Evolutionary conservation across 768 basidiomycete genomes (phyloP).

Genomic region (Rhodotorula babjevae): DNA sequence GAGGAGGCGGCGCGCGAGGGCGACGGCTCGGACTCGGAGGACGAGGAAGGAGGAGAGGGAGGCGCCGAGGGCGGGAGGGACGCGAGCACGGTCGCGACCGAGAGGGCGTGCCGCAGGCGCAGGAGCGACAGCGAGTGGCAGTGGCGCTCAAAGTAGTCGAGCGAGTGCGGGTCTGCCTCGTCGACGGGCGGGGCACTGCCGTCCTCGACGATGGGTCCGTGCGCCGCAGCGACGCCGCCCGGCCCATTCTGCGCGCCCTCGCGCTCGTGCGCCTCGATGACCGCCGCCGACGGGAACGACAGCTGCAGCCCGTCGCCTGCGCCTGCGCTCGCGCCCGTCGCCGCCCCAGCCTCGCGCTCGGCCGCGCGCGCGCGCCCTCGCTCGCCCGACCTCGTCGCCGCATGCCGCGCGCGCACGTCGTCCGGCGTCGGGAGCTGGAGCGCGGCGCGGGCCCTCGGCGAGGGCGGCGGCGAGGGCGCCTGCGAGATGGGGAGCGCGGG

Average conservation of each 20-base stretch:
- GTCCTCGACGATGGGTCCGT: too few species aligned
- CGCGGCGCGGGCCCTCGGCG: too few species aligned
- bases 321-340: background rate
- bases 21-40: background rate
- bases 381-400: too few species aligned
- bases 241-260: too few species aligned
- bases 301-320: background rate
- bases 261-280: too few species aligned
- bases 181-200: background rate
- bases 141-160: background rate
- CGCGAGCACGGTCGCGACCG: constrained; percentile 2
- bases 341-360: background rate
- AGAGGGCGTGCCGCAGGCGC: constrained; percentile 20
- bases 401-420: too few species aligned
- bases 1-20: background rate
- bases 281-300: background rate
- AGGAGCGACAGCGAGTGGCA: constrained; percentile 20
- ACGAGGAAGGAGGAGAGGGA: background rate
- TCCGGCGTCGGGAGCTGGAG: too few species aligned
- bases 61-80: background rate
- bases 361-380: background rate
- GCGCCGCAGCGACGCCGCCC: too few species aligned
- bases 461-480: background rate
- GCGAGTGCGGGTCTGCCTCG: background rate
- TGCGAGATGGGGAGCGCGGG: background rate